These are phyloP conservation scores for Cicer pinnatifidum DNA, from an alignment of 306 rosid genomes.

Conservation along the genomic window DNA sequence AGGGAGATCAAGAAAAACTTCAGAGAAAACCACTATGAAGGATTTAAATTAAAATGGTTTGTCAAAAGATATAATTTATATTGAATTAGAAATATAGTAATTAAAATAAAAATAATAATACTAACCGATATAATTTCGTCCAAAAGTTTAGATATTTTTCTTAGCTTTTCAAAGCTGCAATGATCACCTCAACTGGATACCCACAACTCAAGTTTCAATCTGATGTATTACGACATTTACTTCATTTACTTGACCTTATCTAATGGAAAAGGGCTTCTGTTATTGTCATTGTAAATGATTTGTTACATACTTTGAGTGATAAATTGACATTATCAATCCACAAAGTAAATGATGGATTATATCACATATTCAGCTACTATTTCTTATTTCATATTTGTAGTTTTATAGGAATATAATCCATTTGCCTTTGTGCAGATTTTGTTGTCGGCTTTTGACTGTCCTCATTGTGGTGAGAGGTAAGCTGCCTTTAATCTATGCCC, in stretches of 20 bases:
- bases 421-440: constrained; percentile 60
- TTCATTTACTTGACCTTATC: not conserved
- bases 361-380: not conserved
- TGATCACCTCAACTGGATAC: too few relatives aligned
- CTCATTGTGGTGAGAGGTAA: constrained; percentile 94
- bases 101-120: too few relatives aligned
- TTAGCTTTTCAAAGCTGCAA: too few relatives aligned
- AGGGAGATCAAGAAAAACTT: not conserved
- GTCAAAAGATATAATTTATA: not conserved
- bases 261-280: constrained; percentile 11
- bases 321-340: not conserved
- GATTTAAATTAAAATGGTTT: constrained; percentile 30
- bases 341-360: not conserved
- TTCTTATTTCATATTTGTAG: constrained; percentile 14
- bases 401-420: constrained; percentile 27
- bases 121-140: too few relatives aligned
- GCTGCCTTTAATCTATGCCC: constrained; percentile 15
- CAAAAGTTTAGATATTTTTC: too few relatives aligned
- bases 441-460: constrained; percentile 89
- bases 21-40: not conserved
- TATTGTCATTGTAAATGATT: not conserved
- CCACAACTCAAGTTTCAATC: too few relatives aligned
- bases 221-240: not conserved
- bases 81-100: not conserved
- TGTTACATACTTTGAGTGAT: constrained; percentile 18